phyloP scores from a whole-genome alignment of 257 asterid species.

The Solanum stenotomum region DNA sequence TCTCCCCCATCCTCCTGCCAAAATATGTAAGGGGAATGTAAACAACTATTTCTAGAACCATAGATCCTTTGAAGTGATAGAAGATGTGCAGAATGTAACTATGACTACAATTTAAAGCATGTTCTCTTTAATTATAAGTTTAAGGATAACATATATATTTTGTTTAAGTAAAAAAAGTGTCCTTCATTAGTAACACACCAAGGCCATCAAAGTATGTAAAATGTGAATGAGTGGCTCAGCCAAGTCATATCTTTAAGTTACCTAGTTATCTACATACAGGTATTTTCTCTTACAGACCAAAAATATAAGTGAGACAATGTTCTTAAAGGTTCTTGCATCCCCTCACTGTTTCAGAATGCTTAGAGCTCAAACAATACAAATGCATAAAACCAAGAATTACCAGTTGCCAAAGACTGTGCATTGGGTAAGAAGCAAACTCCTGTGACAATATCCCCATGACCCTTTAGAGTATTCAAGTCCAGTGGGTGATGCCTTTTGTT shows the following conservation, averaged over 20 bases:
- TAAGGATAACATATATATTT: background rate
- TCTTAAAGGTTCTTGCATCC: background rate
- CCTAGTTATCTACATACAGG: background rate
- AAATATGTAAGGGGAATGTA: background rate
- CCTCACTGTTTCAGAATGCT: background rate
- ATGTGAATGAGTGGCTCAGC: background rate
- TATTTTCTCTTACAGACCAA: background rate
- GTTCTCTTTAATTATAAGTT: background rate
- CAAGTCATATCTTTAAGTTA: background rate
- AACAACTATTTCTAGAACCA: background rate
- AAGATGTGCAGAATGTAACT: background rate
- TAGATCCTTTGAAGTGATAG: background rate
- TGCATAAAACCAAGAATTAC: constrained; percentile 23
- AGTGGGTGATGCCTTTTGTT: constrained; percentile 76
- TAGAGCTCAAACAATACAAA: background rate
- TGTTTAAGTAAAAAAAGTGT: background rate
- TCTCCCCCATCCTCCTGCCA: background rate
- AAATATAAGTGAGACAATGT: background rate
- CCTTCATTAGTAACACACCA: background rate
- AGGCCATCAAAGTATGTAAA: background rate
- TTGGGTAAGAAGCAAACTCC: constrained; percentile 77
- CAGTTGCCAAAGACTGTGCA: constrained; percentile 77
- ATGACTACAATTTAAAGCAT: background rate
- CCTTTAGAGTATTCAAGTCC: constrained; percentile 97
- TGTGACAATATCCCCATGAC: constrained; percentile 89